Base-by-base conservation (phyloP, 441 rosid species). In the Isatis lusitanica region DNA sequence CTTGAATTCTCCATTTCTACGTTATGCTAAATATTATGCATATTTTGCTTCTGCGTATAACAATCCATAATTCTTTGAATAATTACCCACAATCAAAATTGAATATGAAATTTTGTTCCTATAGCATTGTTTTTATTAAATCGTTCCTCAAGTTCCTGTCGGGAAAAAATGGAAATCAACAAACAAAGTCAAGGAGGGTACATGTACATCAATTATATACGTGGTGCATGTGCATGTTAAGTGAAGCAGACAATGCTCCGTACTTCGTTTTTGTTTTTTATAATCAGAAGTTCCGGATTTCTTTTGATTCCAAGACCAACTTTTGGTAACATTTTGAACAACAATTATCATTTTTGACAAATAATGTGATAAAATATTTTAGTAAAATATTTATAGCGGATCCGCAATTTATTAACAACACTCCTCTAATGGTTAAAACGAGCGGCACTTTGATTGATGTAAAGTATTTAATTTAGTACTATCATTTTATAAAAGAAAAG, bases 221-320 rank as follows among this genome's bases (percentile, higher is more conserved):
- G 63, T 61, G 50, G 42, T 68, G 74, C 78, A 68, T 74, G 74
- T 70, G 74, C 66, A 70, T 70, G 74, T 50, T 18, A 58, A 35
- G 66, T 58, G 44, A 69, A 69, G 26, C 33, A 57, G 57, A 69
- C 51, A 44, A 42, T 69, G 56, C 63, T 43, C 65, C 65, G 56
- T 56, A 46, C 66, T n/a, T 69, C 15, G 6, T 11, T 31, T 17
- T 7, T 28, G 0, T 13, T 5, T 42, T 12, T 50, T 53, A 17
- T 51, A 66, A 66, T 66, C 48, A 50, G 35, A 35, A 66, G 21
- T 65, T 48, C 17, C 58, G 33, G 13, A 36, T 18, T 21, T 36
- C 36, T 13, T 28, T 12, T 36, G 13, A 66, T 21, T 13, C 12
- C 36, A 50, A 66, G n/a, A 66, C 30, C 31, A 51, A 24, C 21